Conservation (phyloP, 225 moss, liverwort and hornwort genomes). For the Neckera pumila region DNA sequence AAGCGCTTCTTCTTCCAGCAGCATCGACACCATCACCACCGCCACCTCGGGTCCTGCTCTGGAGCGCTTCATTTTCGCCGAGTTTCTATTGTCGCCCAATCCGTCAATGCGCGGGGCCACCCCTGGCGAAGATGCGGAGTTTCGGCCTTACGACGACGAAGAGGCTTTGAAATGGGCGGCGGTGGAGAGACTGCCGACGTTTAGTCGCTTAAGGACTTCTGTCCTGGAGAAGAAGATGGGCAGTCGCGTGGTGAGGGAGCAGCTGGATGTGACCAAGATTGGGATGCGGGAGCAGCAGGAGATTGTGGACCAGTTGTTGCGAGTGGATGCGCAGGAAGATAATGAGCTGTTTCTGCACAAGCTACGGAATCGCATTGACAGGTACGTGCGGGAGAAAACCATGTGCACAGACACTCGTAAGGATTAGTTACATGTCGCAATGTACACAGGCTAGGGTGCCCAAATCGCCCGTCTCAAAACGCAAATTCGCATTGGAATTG, state of each 20-base stretch:
- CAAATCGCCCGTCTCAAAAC: background rate
- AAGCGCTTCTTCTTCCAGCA: background rate
- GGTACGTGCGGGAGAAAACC: slow-evolving; percentile 8
- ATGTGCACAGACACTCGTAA: background rate
- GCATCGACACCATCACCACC: background rate
- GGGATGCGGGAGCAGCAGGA: slow-evolving; percentile 18
- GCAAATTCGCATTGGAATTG: background rate
- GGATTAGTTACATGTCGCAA: background rate
- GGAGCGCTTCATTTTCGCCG: background rate
- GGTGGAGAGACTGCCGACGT: slow-evolving; percentile 34
- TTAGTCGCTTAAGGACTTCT: slow-evolving; percentile 28
- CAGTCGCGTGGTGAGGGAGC: slow-evolving; percentile 27
- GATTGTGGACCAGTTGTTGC: slow-evolving; percentile 43
- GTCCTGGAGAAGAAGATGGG: slow-evolving; percentile 33
- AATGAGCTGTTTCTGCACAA: slow-evolving; percentile 47
- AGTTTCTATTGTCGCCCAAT: background rate
- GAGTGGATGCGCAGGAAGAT: slow-evolving; percentile 16
- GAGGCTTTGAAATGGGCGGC: slow-evolving; percentile 33
- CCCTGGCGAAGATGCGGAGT: background rate
- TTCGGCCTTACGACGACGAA: slow-evolving; percentile 1
- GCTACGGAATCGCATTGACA: slow-evolving; percentile 54
- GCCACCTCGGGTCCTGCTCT: background rate
- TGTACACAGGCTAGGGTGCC: background rate
- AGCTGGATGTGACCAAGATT: slow-evolving; percentile 40
- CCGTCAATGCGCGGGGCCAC: background rate